Conservation (phyloP, 2,329 filamentous ascomycete species). For the Alternaria consortialis region DNA sequence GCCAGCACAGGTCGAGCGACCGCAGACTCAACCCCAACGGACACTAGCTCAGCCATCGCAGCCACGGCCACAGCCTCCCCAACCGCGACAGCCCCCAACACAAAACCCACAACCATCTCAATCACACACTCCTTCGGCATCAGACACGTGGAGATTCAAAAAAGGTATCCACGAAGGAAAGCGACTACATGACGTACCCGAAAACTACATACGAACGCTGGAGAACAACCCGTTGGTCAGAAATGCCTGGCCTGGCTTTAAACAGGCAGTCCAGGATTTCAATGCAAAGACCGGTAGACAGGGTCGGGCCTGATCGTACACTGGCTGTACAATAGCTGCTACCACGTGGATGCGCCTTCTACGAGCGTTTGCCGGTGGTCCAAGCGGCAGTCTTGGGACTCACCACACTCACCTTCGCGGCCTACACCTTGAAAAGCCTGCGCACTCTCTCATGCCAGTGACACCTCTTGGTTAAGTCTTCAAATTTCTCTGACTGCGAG, state of each 20-base stretch:
- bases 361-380: conserved; percentile 2
- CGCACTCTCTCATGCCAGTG: neutral
- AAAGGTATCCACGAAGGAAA: conserved; percentile 21
- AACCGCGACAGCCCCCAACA: neutral
- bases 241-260: conserved; percentile 31
- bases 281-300: conserved; percentile 32
- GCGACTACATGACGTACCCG: conserved; percentile 27
- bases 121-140: neutral
- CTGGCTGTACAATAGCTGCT: neutral
- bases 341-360: neutral
- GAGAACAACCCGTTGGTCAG: conserved; percentile 28
- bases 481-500: neutral
- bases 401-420: neutral
- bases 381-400: conserved; percentile 3
- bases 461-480: neutral
- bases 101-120: neutral
- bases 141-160: conserved; percentile 12
- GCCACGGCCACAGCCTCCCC: neutral
- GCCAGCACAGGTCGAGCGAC: neutral
- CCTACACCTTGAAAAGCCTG: neutral
- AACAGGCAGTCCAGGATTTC: conserved; percentile 28
- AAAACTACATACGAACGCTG: conserved; percentile 31
- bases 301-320: conserved; percentile 10
- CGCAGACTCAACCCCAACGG: conserved; percentile 6
- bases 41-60: conserved; percentile 3